Evolutionary conservation across 371 early-diverging fungal species (phyloP), one percentile per base, ranked within the genome.

Genomic region (Mortierella sp.): DNA sequence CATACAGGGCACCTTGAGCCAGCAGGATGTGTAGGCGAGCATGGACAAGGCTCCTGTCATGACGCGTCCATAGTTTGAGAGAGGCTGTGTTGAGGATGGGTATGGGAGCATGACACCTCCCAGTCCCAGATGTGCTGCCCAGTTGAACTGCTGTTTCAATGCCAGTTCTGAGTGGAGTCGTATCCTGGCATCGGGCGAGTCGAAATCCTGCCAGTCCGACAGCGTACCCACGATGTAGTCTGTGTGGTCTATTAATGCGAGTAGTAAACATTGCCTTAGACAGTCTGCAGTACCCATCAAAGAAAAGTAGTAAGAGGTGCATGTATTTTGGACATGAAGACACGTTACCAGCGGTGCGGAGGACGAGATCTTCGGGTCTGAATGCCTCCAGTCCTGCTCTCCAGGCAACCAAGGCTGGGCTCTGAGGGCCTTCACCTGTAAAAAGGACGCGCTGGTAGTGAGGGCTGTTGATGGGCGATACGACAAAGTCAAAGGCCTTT

Each of bases 91-190:
- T 8, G 87, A 78, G 4, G 88, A 67, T 19, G 88, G 84, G 50
- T 89, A 81, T 6, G 87, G 91, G 29, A 93, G 82, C 43, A 93
- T 76, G 45, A 94, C 85, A 10, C 91, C 88, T 14, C 90, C 79
- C 6, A 95, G 75, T 9, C 93, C 92, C 37, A 95, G 77, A 79
- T 96, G 95, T 16, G 92, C 82, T 0, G 91, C 92, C 94, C 94
- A 96, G 7, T 91, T 89, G 26, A 92, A 74, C 79, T 95, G 93
- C 79, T 93, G 95, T 44, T 87, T 88, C 55, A 95, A 78, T 9
- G 91, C 91, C 87, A 77, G 26, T 80, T 94, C 93, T 1, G 94
- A 92, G 64, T 90, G 90, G 40, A 87, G 77, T 16, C 91, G 88
- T 3, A 90, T 76, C n/a, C 77, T 71, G 10, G 73, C 58, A 70